A percentile compares a stretch with the other conserved stretches of the same genome.
These are phyloP conservation scores for Casuarina cunninghamiana DNA, from an alignment of 306 rosid species.

Conservation along the genomic window DNA sequence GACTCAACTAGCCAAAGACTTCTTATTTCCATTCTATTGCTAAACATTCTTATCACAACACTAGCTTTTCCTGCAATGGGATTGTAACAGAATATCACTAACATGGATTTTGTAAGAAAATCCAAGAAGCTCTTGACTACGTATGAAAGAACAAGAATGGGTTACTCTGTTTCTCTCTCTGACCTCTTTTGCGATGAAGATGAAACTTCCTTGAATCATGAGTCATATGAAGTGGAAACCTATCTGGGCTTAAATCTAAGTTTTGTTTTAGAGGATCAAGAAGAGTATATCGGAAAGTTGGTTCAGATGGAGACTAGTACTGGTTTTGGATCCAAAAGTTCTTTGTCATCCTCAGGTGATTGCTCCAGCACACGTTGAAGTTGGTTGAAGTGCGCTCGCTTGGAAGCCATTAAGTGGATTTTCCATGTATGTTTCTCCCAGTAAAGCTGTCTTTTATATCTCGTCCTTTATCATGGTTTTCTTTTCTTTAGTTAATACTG, in stretches of 20 bases:
- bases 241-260: slow-evolving; percentile 25
- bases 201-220: slow-evolving; percentile 33
- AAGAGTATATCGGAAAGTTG: slow-evolving; percentile 57
- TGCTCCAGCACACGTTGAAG: slow-evolving; percentile 14
- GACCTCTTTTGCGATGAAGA: slow-evolving; percentile 70
- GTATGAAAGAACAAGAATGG: slow-evolving; percentile 38
- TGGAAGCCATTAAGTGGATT: slow-evolving; percentile 69
- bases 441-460: background rate
- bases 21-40: no score
- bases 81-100: background rate
- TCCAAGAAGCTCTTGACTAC: slow-evolving; percentile 21
- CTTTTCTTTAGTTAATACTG: background rate
- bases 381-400: slow-evolving; percentile 62
- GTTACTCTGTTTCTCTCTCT: slow-evolving; percentile 39
- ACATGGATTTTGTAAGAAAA: slow-evolving; percentile 22
- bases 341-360: slow-evolving; percentile 23
- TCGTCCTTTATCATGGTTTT: background rate
- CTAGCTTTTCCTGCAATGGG: no score
- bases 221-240: slow-evolving; percentile 21
- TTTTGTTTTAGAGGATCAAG: slow-evolving; percentile 48
- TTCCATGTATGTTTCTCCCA: slow-evolving; percentile 58
- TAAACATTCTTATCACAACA: no score
- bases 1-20: no score
- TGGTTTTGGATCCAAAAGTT: slow-evolving; percentile 40
- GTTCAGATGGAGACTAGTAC: slow-evolving; percentile 44